Evolutionary conservation across 192 early-diverging fungal species (phyloP), one percentile per base, ranked within the genome.

Genomic region (Allomyces arbusculus): DNA sequence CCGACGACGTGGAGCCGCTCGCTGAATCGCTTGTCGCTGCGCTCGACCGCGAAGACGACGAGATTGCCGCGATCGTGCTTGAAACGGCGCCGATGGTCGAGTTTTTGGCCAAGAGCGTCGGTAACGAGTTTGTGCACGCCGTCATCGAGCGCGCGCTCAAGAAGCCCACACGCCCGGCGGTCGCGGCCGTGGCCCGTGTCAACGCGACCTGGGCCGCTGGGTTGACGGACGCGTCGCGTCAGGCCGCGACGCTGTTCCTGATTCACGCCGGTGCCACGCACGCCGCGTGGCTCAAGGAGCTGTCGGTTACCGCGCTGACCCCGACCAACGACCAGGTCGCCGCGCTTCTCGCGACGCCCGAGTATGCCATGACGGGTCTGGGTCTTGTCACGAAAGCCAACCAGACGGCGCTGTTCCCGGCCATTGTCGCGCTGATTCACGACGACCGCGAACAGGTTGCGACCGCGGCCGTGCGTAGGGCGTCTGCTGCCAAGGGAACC

Each of bases 1-100:
- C 50, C 12, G 50, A 58, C 16, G 50, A 71, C 24, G 67, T 79
- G 23, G 61, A 76, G 19, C 68, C 77, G 7, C 83, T 79, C 68
- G 64, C 85, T 24, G 70, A 86, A 14, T 79, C 79, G 16, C 82
- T 85, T 55, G 71, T 82, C 10, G 71, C 74, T 24, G 78, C 77
- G 0, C 68, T 79, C 19, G 76, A 75, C 14, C 66, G 66, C 11
- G 62, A 70, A 22, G 69, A 69, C 58, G 68, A 72, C n/a, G 68
- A 70, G n/a, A 73, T 85, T 58, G 50, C 50, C 50, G 50, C 12
- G 16, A 6, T 10, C 16, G 50, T 58, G 16, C 50, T 58, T 3
- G 50, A n/a, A 3, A 58, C 16, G 16, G 20, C 1, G 3, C 16
- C 50, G 50, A 14, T 58, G 16, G 20, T 58, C 50, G 16, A 58